These are phyloP conservation scores for Suillus fuscotomentosus DNA, from an alignment of 768 basidiomycete genomes.

Conservation along the genomic window DNA sequence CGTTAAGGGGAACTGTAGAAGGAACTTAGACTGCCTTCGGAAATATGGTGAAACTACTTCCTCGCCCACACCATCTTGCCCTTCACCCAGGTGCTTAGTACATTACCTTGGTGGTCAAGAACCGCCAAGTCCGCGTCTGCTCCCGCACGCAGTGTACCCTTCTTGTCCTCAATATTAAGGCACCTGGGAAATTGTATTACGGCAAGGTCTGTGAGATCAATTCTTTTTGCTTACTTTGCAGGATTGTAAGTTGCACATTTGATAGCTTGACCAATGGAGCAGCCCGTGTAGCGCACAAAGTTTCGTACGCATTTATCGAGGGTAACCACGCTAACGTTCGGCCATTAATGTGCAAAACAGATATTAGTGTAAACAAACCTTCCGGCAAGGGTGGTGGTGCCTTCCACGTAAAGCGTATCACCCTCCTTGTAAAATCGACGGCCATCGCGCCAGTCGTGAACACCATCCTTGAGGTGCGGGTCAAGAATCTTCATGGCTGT, in stretches of 20 bases:
- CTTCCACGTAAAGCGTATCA: constrained; percentile 76
- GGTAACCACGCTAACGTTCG: constrained; percentile 61
- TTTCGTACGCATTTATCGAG: constrained; percentile 85
- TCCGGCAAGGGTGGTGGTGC: constrained; percentile 86
- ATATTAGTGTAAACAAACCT: constrained; percentile 46
- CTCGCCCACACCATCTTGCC: constrained; percentile 70
- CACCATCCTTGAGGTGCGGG: constrained; percentile 78
- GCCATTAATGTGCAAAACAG: background rate
- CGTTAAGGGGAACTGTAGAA: background rate
- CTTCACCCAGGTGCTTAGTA: constrained; percentile 73
- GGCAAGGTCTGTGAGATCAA: background rate
- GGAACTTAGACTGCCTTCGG: background rate
- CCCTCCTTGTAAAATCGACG: constrained; percentile 80
- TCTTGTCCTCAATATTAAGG: constrained; percentile 73
- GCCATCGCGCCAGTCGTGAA: constrained; percentile 87
- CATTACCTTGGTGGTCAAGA: constrained; percentile 63
- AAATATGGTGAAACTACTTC: constrained; percentile 11
- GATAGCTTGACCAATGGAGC: constrained; percentile 80
- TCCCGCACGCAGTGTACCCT: constrained; percentile 80
- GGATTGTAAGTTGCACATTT: constrained; percentile 85
- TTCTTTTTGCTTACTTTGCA: constrained; percentile 53
- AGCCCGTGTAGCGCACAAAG: constrained; percentile 80
- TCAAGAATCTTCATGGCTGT: constrained; percentile 85
- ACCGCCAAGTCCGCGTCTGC: constrained; percentile 86
- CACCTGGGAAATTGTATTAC: constrained; percentile 41